A percentile compares a stretch with the other conserved stretches of the same genome.
These are phyloP conservation scores for Claviceps purpurea DNA, from an alignment of 2,329 filamentous ascomycete species.

Conservation along the genomic window DNA sequence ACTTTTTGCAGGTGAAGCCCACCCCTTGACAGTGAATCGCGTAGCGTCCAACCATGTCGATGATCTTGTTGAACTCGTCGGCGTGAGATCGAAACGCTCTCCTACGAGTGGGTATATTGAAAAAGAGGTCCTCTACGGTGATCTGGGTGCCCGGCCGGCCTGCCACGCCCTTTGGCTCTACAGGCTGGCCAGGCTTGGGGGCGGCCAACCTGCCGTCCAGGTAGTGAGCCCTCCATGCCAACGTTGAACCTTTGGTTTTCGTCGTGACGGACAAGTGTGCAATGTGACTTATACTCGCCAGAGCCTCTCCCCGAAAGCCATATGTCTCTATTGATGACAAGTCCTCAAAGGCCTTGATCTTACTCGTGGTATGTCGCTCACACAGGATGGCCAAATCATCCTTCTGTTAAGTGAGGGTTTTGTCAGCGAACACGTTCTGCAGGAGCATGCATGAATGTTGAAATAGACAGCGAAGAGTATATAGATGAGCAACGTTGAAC, in stretches of 20 bases:
- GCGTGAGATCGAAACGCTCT: slow-evolving; percentile 81
- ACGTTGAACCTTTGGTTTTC: slow-evolving; percentile 73
- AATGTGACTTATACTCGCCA: slow-evolving; percentile 97
- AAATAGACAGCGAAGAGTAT: not conserved
- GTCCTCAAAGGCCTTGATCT: slow-evolving; percentile 87
- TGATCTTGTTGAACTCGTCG: slow-evolving; percentile 95
- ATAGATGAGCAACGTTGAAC: not conserved
- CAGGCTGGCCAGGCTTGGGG: slow-evolving; percentile 72
- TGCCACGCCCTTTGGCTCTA: slow-evolving; percentile 77
- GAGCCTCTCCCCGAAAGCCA: slow-evolving; percentile 90
- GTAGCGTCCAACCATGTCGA: slow-evolving; percentile 88
- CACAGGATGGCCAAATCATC: slow-evolving; percentile 87
- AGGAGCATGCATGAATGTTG: not conserved
- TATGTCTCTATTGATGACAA: slow-evolving; percentile 83
- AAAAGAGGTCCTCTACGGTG: slow-evolving; percentile 92
- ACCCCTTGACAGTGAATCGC: slow-evolving; percentile 86
- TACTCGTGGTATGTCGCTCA: slow-evolving; percentile 93
- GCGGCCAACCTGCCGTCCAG: slow-evolving; percentile 68
- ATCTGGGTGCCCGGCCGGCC: slow-evolving; percentile 88
- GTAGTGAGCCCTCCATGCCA: slow-evolving; percentile 85
- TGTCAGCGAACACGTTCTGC: not conserved
- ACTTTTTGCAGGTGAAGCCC: slow-evolving; percentile 92
- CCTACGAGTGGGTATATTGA: slow-evolving; percentile 81
- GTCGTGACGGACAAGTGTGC: slow-evolving; percentile 92
- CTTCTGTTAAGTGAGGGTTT: slow-evolving; percentile 38